Evolutionary conservation across 768 basidiomycete genomes (phyloP), one percentile per base, ranked within the genome.

Genomic region (Russula compacta): DNA sequence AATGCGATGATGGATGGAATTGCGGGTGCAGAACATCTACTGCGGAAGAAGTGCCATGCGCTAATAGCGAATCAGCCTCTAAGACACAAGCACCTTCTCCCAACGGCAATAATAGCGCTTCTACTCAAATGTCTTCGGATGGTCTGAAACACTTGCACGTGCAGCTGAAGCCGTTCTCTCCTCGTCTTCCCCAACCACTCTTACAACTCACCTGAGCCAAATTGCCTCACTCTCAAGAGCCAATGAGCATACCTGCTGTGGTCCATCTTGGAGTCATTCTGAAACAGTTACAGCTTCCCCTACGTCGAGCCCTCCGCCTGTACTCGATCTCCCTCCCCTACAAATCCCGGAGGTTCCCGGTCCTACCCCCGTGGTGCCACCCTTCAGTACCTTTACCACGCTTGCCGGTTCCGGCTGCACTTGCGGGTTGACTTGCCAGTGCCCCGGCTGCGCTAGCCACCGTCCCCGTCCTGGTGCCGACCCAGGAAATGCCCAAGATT

Each of bases 341-440:
- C 33, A 58, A 53, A 58, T 66, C 50, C 59, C 59, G 15, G 57
- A 56, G 3, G 11, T 51, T 43, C 47, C 65, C 47, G 15, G 44
- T 19, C 49, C 58, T 14, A 33, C 49, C 43, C 40, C 64, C 46
- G 64, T 56, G 15, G 62, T 66, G 5, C 66, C 66, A 43, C 64
- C 66, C 36, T 66, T 66, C 50, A 66, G 66, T 46, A 61, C 66
- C n/a, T 58, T 66, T 60, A 61, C 35, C 24, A 61, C 64, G 29
- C 66, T 66, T 8, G 66, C 66, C 8, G 66, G 66, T 24, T 61
- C 59, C 29, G 66, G 66, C n/a, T 66, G 66, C 57, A 65, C 66
- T 1, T 66, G 66, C 29, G 66, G 66, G n/a, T 47, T 66, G 53
- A 64, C 60, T 39, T 66, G 66, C 42, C 55, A 54, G 29, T 66